phyloP scores from a whole-genome alignment of 1,284 basidiomycete species.

The Mycosarcoma maydis region DNA sequence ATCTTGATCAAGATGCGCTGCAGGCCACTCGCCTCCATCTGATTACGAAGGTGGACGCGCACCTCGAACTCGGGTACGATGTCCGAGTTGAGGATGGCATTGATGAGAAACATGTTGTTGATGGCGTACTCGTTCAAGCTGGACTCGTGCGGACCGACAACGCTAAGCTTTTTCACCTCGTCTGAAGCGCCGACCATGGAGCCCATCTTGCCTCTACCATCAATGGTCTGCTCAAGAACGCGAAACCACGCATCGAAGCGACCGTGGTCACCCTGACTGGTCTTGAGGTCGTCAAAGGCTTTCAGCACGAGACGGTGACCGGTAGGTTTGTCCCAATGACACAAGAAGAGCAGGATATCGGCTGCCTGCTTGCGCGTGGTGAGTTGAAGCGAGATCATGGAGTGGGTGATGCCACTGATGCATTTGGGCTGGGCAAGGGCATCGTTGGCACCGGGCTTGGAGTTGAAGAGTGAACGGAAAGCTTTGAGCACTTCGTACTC shows the following conservation, averaged over 20 bases:
- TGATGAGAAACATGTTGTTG: slow-evolving; percentile 60
- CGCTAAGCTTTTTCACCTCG: slow-evolving; percentile 74
- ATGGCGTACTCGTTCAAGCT: slow-evolving; percentile 73
- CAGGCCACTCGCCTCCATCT: slow-evolving; percentile 89
- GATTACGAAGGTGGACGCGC: slow-evolving; percentile 82
- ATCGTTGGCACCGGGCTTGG: slow-evolving; percentile 78
- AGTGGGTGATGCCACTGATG: slow-evolving; percentile 82
- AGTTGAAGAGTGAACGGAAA: slow-evolving; percentile 84
- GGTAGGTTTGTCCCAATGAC: slow-evolving; percentile 69
- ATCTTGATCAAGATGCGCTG: slow-evolving; percentile 79
- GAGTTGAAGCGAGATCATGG: slow-evolving; percentile 84
- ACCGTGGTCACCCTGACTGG: slow-evolving; percentile 52
- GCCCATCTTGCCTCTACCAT: slow-evolving; percentile 92
- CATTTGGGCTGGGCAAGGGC: slow-evolving; percentile 81
- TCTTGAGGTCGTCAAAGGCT: slow-evolving; percentile 68
- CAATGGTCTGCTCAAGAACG: slow-evolving; percentile 79
- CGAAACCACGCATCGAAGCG: slow-evolving; percentile 91
- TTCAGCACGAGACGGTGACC: slow-evolving; percentile 70
- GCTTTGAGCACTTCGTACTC: slow-evolving; percentile 93
- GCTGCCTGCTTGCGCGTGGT: slow-evolving; percentile 81
- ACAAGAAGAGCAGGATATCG: slow-evolving; percentile 75
- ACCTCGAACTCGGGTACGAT: slow-evolving; percentile 73
- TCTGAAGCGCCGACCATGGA: slow-evolving; percentile 92
- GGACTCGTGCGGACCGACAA: slow-evolving; percentile 77
- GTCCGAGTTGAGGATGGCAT: slow-evolving; percentile 59